Percentiles rank a stretch among this genome's conserved stretches.
These are phyloP conservation scores for Colletotrichum tropicicola DNA, from an alignment of 2,329 filamentous ascomycete species.

Conservation along the genomic window DNA sequence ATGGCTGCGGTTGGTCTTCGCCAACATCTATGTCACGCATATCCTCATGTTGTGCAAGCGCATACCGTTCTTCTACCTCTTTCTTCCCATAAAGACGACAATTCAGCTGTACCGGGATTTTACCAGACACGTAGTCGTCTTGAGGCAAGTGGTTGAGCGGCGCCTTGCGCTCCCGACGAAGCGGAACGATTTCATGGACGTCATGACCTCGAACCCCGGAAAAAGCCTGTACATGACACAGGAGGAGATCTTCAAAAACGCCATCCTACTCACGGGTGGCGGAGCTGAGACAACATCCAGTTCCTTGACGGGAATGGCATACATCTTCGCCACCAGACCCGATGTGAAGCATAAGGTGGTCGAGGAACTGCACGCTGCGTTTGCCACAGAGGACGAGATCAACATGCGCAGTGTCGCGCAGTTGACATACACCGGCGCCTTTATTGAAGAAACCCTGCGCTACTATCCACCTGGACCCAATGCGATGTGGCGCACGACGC, in stretches of 20 bases:
- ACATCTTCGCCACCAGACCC: constrained; percentile 40
- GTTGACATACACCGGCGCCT: constrained; percentile 46
- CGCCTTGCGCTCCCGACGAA: neutral
- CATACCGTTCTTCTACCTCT: constrained; percentile 2
- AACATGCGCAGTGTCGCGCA: constrained; percentile 37
- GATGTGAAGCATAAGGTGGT: constrained; percentile 39
- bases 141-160: neutral
- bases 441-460: constrained; percentile 51
- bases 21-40: neutral
- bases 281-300: constrained; percentile 45
- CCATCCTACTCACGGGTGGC: constrained; percentile 8
- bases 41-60: neutral
- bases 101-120: neutral
- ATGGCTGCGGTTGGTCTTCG: neutral
- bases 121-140: neutral
- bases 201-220: neutral
- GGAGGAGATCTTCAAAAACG: constrained; percentile 32
- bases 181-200: neutral
- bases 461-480: constrained; percentile 43
- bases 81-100: neutral
- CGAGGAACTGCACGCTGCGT: constrained; percentile 46
- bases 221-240: neutral
- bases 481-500: constrained; percentile 36
- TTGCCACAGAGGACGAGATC: constrained; percentile 45
- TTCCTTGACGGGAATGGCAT: constrained; percentile 35